Evolutionary conservation across 192 early-diverging fungal species (phyloP), one percentile per base, ranked within the genome.

Genomic region (Coemansia sp.): DNA sequence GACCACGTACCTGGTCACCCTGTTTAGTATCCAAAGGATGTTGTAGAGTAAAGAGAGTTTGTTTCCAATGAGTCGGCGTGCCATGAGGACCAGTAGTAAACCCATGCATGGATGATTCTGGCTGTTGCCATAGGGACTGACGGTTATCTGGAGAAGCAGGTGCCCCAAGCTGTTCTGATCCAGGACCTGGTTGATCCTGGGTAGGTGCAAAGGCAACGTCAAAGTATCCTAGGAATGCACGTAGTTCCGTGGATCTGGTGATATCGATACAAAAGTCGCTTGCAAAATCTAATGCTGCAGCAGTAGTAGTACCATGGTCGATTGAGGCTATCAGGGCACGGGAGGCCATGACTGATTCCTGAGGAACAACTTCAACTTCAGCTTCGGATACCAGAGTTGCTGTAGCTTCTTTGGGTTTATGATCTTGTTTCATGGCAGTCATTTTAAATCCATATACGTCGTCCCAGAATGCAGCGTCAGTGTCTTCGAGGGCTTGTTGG

Each of bases 61-160:
- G 94, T 80, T 94, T 96, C 96, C 96, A 98, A 78, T 98, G 96
- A n/a, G 94, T 97, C 28, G 86, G 82, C 49, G 79, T 83, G 22
- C 83, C 83, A 38, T 79, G 69, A 8, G 93, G 89, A 0, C 85
- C 83, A 1, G 88, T 93, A 1, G 84, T 85, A 58, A 91, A 85
- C 4, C 71, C 70, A 35, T 64, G 44, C 57, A 78, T 69, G 18
- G 20, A 4, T 1, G 50, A 40, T 27, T 55, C 61, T 5, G 66
- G 72, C 60, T 53, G 60, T 29, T 15, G 49, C 70, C 65, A 70
- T 9, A 66, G 59, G 33, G 60, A 44, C 54, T 28, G 60, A 36
- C 14, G 56, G 8, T 41, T 46, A 1, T 26, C 30, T 38, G n/a
- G n/a, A n/a, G 60, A 58, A 17, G 39, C 63, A 23, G 55, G 41